Percentiles rank a stretch among this genome's conserved stretches.
Conservation (phyloP, 306 rosid genomes). For the Potentilla sterilis region DNA sequence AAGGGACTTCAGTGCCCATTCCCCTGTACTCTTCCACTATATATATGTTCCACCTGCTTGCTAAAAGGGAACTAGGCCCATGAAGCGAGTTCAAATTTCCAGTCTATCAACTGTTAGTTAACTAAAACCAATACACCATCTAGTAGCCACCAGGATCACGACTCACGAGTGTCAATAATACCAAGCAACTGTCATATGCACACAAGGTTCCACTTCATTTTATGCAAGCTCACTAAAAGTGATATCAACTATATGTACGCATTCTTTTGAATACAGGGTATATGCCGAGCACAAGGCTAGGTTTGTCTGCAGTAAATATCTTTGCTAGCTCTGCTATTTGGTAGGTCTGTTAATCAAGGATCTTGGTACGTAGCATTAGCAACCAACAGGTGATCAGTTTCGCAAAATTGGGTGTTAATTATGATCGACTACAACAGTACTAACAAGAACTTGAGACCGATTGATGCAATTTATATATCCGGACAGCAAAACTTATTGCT, state of each 20-base stretch:
- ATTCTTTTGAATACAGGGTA: not conserved
- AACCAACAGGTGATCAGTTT: not conserved
- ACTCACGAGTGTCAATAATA: too few species aligned
- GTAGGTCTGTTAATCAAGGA: not conserved
- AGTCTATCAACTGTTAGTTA: not conserved
- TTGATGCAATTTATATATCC: not conserved
- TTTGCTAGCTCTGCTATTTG: not conserved
- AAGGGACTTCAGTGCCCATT: not conserved
- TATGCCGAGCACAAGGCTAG: not conserved
- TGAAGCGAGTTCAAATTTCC: not conserved
- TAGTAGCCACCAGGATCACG: too few species aligned
- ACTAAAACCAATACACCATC: not conserved
- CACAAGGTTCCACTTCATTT: not conserved
- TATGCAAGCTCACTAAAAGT: not conserved
- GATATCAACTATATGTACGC: not conserved
- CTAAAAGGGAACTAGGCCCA: not conserved
- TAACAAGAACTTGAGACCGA: not conserved
- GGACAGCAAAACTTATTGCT: not conserved
- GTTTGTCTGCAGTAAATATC: not conserved
- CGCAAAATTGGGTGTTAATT: not conserved
- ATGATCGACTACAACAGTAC: too few species aligned
- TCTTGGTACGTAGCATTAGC: not conserved
- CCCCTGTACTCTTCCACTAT: not conserved
- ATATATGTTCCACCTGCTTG: not conserved
- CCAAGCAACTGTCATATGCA: not conserved